Evolutionary conservation across 352 stramenopile genomes (phyloP), one percentile per base, ranked within the genome.

Genomic region (Pythium guiyangense): DNA sequence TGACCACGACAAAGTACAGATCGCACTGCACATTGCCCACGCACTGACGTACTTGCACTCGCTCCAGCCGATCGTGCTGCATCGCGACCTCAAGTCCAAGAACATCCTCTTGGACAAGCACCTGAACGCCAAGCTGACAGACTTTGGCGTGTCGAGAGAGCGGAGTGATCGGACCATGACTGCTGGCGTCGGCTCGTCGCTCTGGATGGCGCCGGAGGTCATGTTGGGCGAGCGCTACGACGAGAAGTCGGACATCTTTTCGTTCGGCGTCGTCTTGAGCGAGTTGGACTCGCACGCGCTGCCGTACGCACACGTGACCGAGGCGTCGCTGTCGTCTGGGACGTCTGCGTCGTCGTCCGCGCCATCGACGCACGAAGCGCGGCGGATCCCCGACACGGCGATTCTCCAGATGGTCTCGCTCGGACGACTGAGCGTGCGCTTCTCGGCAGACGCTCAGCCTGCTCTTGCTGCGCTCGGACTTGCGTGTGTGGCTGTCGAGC

Each of bases 191-290:
- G n/a, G n/a, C n/a, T n/a, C n/a, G n/a, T n/a, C n/a, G n/a, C n/a
- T n/a, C n/a, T n/a, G n/a, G n/a, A n/a, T n/a, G n/a, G n/a, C n/a
- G n/a, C n/a, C n/a, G n/a, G n/a, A n/a, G n/a, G n/a, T n/a, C n/a
- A n/a, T n/a, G n/a, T n/a, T n/a, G n/a, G n/a, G n/a, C n/a, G n/a
- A n/a, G n/a, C n/a, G n/a, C n/a, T n/a, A n/a, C n/a, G n/a, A n/a
- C n/a, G n/a, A n/a, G n/a, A n/a, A n/a, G n/a, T n/a, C n/a, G n/a
- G 71, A 81, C 40, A 66, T 81, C 31, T 81, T 74, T 52, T 81
- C n/a, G n/a, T n/a, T n/a, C n/a, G n/a, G n/a, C n/a, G n/a, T n/a
- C n/a, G n/a, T n/a, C n/a, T n/a, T n/a, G n/a, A n/a, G n/a, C n/a
- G n/a, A n/a, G n/a, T n/a, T n/a, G n/a, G n/a, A n/a, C n/a, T n/a